Evolutionary conservation across 345 rosid genomes (phyloP), one percentile per base, ranked within the genome.

Genomic region (Camelina laxa): DNA sequence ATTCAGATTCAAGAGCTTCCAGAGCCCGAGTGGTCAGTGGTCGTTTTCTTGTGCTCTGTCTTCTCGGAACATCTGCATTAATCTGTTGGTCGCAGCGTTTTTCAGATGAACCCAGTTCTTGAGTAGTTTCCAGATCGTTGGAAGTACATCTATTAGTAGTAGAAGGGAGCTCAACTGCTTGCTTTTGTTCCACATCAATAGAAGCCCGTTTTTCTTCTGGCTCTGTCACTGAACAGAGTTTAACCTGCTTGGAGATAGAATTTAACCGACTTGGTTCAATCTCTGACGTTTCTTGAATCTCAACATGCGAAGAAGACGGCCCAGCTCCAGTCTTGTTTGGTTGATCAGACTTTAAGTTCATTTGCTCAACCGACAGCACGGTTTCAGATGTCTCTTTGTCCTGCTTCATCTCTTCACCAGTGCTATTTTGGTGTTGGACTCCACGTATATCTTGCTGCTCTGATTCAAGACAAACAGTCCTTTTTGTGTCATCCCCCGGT

Each of bases 41-140:
- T 39, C 93, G 80, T 72, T 80, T 87, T 81, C 96, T 82, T 67
- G 84, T 87, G 86, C 93, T 88, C 20, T 86, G 88, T 76, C 96
- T 86, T 79, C 84, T 83, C 19, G 76, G 65, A 74, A 48, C 75
- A 55, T 87, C 80, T 68, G 48, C 39, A 21, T 31, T 58, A 39
- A 49, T 65, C 56, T 69, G 80, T 58, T 76, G 72, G 16, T 13
- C 70, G 7, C 39, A 16, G 39, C 65, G 50, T 60, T 31, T 45
- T 50, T 71, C 57, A 9, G 77, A 71, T 72, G 77, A 77, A 59
- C 49, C 68, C 51, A 50, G 58, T 50, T 65, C 63, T 71, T 41
- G 65, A 66, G 64, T 57, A 65, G 54, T 70, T 48, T 65, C 60
- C 7, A 4, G 13, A 57, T 50, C 62, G 12, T 58, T 71, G 72